phyloP scores from a whole-genome alignment of 2,329 filamentous ascomycete species.

The Iodosphaeria phyllophila region DNA sequence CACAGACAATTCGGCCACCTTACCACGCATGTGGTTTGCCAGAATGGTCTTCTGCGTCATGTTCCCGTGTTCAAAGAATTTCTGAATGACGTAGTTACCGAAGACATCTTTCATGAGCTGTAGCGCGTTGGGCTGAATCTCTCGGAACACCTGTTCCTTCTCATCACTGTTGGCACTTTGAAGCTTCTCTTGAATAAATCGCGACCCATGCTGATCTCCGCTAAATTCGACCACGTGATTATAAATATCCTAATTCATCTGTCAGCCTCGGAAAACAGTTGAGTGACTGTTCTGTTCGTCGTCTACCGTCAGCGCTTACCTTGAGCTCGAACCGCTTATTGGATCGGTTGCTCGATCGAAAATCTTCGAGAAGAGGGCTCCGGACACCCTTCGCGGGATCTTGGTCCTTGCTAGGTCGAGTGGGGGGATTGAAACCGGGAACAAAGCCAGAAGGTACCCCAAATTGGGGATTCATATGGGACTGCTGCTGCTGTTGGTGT shows the following conservation, averaged over 20 bases:
- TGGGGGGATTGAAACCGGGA: slow-evolving; percentile 10
- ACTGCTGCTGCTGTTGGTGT: too few species aligned
- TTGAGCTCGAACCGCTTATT: slow-evolving; percentile 65
- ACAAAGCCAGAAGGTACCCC: too few species aligned
- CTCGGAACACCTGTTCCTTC: slow-evolving; percentile 75
- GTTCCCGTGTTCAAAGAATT: slow-evolving; percentile 90
- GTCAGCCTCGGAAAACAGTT: slow-evolving; percentile 5
- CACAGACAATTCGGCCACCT: slow-evolving; percentile 59
- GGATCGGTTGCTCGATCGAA: slow-evolving; percentile 53
- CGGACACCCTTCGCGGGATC: slow-evolving; percentile 42
- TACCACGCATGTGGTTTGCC: slow-evolving; percentile 72
- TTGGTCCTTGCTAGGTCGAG: slow-evolving; percentile 29
- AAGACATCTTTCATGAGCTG: slow-evolving; percentile 94
- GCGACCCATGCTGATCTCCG: slow-evolving; percentile 86
- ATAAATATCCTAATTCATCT: slow-evolving; percentile 48
- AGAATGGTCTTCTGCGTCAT: slow-evolving; percentile 82
- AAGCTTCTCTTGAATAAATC: slow-evolving; percentile 88
- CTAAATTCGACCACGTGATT: slow-evolving; percentile 82
- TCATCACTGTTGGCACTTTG: slow-evolving; percentile 89
- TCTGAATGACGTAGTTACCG: slow-evolving; percentile 96
- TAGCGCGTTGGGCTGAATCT: slow-evolving; percentile 68
- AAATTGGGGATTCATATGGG: too few species aligned
- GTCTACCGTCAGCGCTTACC: slow-evolving; percentile 17
- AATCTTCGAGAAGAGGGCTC: slow-evolving; percentile 63
- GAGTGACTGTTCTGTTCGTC: too few species aligned